Conservation (phyloP, 352 stramenopile species). For the Phytophthora pistaciae region DNA sequence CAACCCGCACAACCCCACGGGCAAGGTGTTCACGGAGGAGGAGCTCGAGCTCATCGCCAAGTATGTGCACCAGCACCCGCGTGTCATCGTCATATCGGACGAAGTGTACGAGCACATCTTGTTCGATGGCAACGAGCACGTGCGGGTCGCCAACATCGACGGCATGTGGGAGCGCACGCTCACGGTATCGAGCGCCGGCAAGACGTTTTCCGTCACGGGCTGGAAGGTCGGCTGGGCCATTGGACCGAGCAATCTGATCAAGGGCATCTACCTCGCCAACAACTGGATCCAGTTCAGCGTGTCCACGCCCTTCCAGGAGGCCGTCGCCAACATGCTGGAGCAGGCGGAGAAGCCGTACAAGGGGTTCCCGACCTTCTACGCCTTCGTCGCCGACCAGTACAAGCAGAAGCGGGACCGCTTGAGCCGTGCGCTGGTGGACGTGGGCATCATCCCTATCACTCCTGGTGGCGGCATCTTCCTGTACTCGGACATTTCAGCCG, state of each 20-base stretch:
- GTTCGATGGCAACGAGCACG: slow-evolving; percentile 80
- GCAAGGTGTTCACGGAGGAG: slow-evolving; percentile 95
- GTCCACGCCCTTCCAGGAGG: slow-evolving; percentile 87
- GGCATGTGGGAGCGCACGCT: slow-evolving; percentile 90
- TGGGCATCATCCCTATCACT: slow-evolving; percentile 73
- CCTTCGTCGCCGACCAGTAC: slow-evolving; percentile 81
- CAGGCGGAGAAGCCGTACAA: slow-evolving; percentile 75
- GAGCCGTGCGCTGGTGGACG: slow-evolving; percentile 50
- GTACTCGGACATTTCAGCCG: slow-evolving; percentile 80
- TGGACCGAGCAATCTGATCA: slow-evolving; percentile 75
- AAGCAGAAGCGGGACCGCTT: slow-evolving; percentile 78
- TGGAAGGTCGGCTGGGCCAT: slow-evolving; percentile 95
- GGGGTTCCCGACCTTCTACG: slow-evolving; percentile 81
- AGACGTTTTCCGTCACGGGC: slow-evolving; percentile 94
- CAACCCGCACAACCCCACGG: slow-evolving; percentile 99
- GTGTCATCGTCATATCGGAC: slow-evolving; percentile 96
- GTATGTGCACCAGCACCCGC: slow-evolving; percentile 82
- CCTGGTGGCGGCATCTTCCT: slow-evolving; percentile 82
- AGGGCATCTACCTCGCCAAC: slow-evolving; percentile 83
- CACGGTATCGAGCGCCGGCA: slow-evolving; percentile 91
- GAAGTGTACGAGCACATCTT: slow-evolving; percentile 99
- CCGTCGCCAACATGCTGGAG: slow-evolving; percentile 83
- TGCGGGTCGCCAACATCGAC: slow-evolving; percentile 80
- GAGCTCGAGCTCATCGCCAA: slow-evolving; percentile 96
- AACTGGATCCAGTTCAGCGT: slow-evolving; percentile 92